These are phyloP conservation scores for Trichoderma aggressivum DNA, from an alignment of 2,329 filamentous ascomycete genomes.

Conservation along the genomic window DNA sequence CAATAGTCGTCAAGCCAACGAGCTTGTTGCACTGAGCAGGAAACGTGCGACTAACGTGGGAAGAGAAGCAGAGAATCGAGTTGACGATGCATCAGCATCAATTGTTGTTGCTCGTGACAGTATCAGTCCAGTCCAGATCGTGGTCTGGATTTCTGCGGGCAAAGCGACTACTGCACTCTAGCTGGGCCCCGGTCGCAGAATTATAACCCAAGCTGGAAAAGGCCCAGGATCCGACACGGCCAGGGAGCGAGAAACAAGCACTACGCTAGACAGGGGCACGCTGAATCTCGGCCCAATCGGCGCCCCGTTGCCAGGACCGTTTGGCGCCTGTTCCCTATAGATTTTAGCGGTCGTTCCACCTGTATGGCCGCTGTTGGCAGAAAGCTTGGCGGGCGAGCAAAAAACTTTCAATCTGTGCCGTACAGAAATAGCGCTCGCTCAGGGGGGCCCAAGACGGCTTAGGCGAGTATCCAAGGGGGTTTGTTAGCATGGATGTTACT, in stretches of 20 bases:
- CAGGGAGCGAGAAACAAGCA: slow-evolving; percentile 4
- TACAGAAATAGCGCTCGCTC: neutral
- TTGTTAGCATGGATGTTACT: neutral
- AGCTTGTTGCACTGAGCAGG: neutral
- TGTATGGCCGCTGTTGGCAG: slow-evolving; percentile 1
- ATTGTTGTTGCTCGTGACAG: neutral
- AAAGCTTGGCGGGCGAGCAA: slow-evolving; percentile 13
- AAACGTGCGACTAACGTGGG: neutral
- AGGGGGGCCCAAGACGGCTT: neutral
- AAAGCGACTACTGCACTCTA: neutral
- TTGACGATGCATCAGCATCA: neutral
- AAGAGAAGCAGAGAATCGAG: neutral
- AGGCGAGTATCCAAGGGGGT: neutral
- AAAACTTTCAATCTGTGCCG: neutral
- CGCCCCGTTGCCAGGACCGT: neutral
- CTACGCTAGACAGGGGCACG: slow-evolving; percentile 8
- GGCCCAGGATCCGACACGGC: neutral
- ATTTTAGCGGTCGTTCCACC: neutral
- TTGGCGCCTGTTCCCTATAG: neutral
- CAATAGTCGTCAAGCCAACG: neutral
- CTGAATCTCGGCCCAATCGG: slow-evolving; percentile 11
- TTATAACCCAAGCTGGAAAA: neutral
- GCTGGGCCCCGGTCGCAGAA: neutral
- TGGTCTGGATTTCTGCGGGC: neutral
- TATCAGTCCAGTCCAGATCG: neutral